Conservation (phyloP, 1,139 yeast species). For the Saccharomyces pastorianus region DNA sequence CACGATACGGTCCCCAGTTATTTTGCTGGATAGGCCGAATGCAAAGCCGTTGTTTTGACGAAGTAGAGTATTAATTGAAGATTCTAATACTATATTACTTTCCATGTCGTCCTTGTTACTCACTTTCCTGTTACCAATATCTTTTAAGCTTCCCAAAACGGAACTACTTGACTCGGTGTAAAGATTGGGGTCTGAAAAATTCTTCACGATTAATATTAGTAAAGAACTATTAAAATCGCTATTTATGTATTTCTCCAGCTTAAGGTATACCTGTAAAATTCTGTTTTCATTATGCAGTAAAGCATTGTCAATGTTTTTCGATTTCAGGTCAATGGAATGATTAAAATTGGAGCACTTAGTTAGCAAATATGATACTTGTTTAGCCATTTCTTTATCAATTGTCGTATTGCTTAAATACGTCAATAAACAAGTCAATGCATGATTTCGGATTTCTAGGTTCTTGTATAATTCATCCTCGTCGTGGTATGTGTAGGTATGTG, state of each 20-base stretch:
- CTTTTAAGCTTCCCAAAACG: constrained; percentile 17
- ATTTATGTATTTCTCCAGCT: constrained; percentile 35
- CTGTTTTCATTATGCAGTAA: constrained; percentile 37
- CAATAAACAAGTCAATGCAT: constrained; percentile 40
- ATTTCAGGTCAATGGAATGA: constrained; percentile 23
- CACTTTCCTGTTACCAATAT: constrained; percentile 13
- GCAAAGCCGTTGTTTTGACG: constrained; percentile 35
- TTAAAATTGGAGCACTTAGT: constrained; percentile 34
- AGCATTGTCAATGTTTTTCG: constrained; percentile 21
- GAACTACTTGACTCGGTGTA: constrained; percentile 25
- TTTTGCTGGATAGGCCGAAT: constrained; percentile 40
- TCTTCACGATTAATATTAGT: constrained; percentile 38
- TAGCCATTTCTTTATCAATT: constrained; percentile 35
- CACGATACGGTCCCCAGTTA: constrained; percentile 30
- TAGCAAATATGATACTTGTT: constrained; percentile 39
- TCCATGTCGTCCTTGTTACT: constrained; percentile 16
- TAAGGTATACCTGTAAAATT: constrained; percentile 38
- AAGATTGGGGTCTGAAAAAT: constrained; percentile 36
- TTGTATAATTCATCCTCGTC: constrained; percentile 37
- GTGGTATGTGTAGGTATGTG: constrained; percentile 34
- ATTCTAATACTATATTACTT: constrained; percentile 17
- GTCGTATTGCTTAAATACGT: constrained; percentile 35
- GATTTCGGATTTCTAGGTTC: constrained; percentile 40
- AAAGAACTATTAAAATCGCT: constrained; percentile 41
- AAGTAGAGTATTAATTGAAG: constrained; percentile 18